These are phyloP conservation scores for Aspergillus wentii DNA, from an alignment of 495 filamentous ascomycete genomes.

Conservation along the genomic window DNA sequence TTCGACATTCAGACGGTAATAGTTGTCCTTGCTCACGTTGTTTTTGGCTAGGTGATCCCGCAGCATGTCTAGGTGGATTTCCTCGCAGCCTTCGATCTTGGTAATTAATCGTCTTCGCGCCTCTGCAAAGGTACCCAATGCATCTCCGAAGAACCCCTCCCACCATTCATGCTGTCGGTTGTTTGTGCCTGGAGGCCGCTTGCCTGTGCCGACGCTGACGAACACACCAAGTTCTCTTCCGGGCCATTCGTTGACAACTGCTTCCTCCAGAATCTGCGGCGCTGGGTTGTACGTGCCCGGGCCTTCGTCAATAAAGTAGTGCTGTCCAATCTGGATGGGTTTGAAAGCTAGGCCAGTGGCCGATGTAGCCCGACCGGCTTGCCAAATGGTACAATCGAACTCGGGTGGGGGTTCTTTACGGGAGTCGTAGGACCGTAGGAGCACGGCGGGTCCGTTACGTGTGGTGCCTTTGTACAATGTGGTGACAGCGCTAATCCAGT, in stretches of 20 bases:
- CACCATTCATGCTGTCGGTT: slow-evolving; percentile 74
- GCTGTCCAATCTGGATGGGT: slow-evolving; percentile 88
- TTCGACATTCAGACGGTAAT: slow-evolving; percentile 96
- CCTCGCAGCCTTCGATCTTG: slow-evolving; percentile 94
- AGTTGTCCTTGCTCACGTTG: slow-evolving; percentile 81
- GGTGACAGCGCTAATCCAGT: slow-evolving; percentile 66
- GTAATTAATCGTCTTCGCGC: slow-evolving; percentile 74
- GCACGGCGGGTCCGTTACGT: slow-evolving; percentile 56
- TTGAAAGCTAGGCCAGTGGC: slow-evolving; percentile 94
- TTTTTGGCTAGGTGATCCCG: slow-evolving; percentile 69
- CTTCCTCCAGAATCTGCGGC: slow-evolving; percentile 82
- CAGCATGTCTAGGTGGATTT: slow-evolving; percentile 80
- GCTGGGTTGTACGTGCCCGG: slow-evolving; percentile 88
- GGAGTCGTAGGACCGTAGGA: slow-evolving; percentile 92
- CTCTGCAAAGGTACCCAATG: slow-evolving; percentile 78
- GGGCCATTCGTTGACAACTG: slow-evolving; percentile 88
- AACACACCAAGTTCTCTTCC: slow-evolving; percentile 86
- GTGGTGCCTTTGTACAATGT: slow-evolving; percentile 82
- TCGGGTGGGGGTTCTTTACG: slow-evolving; percentile 84
- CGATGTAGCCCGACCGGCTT: slow-evolving; percentile 91
- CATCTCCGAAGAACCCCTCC: slow-evolving; percentile 77
- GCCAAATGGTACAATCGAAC: slow-evolving; percentile 89
- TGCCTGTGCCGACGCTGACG: slow-evolving; percentile 87
- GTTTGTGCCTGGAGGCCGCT: slow-evolving; percentile 69
- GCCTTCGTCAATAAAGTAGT: slow-evolving; percentile 90